A percentile compares a stretch with the other conserved stretches of the same genome.
Evolutionary conservation across 352 stramenopile species (phyloP).

Genomic region (Pythium angustatum): DNA sequence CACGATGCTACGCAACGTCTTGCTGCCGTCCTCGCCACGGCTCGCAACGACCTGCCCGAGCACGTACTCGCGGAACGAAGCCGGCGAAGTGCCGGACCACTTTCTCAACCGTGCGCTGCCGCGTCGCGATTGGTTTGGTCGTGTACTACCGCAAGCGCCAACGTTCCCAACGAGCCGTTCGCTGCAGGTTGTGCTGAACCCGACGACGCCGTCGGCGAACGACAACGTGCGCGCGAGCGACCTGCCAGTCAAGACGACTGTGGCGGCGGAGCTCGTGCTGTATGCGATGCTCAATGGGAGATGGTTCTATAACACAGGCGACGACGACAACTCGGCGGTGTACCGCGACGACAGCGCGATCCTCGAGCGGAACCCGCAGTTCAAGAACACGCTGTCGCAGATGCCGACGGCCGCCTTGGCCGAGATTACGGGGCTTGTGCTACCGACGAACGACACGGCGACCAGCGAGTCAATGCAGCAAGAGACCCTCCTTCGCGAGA

Average conservation of each 20-base stretch:
- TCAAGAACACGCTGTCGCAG: not conserved
- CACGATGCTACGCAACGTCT: conserved; percentile 14
- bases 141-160: too few species aligned
- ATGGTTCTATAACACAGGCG: too few species aligned
- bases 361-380: not conserved
- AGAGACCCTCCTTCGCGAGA: not conserved
- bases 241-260: too few species aligned
- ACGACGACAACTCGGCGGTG: too few species aligned
- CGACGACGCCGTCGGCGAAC: too few species aligned
- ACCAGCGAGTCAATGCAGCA: not conserved
- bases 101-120: conserved; percentile 1
- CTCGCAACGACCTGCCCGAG: not conserved
- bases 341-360: not conserved
- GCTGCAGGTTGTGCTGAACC: too few species aligned
- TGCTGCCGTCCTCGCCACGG: conserved; percentile 4
- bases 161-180: too few species aligned
- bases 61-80: not conserved
- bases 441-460: not conserved
- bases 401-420: too few species aligned
- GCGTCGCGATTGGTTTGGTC: too few species aligned
- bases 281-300: too few species aligned
- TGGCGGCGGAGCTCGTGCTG: too few species aligned
- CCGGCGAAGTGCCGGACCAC: not conserved
- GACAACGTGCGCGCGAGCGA: too few species aligned
- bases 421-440: not conserved